Percentiles rank a stretch among this genome's conserved stretches.
Conservation (phyloP, 306 rosid species). For the Vicia faba region DNA sequence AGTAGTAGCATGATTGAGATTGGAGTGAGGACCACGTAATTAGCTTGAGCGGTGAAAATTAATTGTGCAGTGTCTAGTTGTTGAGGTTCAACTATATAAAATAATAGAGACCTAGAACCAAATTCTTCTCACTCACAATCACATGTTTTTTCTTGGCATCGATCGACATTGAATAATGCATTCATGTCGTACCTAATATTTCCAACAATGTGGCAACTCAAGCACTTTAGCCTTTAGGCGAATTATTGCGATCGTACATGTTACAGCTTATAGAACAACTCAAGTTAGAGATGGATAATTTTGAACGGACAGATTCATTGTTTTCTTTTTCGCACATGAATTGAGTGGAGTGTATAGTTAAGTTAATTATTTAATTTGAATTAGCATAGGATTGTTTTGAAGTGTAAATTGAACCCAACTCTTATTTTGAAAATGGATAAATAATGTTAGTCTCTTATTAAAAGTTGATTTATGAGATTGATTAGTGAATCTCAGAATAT, state of each 20-base stretch:
- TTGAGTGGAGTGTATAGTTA: too few relatives aligned
- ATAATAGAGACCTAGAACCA: conserved; percentile 48
- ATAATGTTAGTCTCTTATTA: too few relatives aligned
- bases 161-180: conserved; percentile 20
- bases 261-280: neutral
- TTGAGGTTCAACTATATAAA: conserved; percentile 43
- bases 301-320: too few relatives aligned
- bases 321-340: too few relatives aligned
- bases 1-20: conserved; percentile 31
- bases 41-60: conserved; percentile 21
- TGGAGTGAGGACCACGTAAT: conserved; percentile 34
- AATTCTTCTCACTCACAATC: conserved; percentile 38
- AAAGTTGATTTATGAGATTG: too few relatives aligned
- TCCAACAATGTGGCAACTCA: conserved; percentile 10
- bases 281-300: too few relatives aligned
- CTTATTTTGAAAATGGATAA: too few relatives aligned
- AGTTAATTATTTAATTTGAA: too few relatives aligned
- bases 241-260: conserved; percentile 9
- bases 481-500: too few relatives aligned
- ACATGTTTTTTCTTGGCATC: conserved; percentile 19
- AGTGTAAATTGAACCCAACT: too few relatives aligned
- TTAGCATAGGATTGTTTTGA: too few relatives aligned
- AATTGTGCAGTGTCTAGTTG: conserved; percentile 46
- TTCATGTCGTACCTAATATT: conserved; percentile 21
- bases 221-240: neutral